Percentiles rank a stretch among this genome's conserved stretches.
These are phyloP conservation scores for Lobulomyces angularis DNA, from an alignment of 192 early-diverging fungal genomes.

Conservation along the genomic window DNA sequence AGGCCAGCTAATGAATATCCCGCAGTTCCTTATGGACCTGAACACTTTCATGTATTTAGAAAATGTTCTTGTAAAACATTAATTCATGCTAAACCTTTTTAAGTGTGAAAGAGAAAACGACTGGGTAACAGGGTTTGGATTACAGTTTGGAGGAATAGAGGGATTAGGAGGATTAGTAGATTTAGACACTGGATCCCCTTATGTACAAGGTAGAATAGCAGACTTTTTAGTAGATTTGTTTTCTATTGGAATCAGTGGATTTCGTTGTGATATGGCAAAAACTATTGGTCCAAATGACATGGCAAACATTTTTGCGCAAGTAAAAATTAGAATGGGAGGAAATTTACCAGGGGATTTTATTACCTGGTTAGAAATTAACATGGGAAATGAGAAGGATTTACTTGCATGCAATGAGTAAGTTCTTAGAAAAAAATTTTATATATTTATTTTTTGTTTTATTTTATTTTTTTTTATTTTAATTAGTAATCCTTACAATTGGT, in stretches of 20 bases:
- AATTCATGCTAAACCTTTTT: no score
- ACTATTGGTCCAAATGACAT: constrained; percentile 8
- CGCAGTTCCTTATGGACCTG: constrained; percentile 15
- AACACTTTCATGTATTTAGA: constrained; percentile 17
- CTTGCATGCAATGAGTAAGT: constrained; percentile 6
- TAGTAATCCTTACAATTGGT: constrained; percentile 7
- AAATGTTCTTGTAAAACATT: no score
- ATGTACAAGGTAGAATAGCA: constrained; percentile 16
- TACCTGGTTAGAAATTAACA: no score
- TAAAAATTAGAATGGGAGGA: constrained; percentile 11
- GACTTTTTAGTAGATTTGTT: constrained; percentile 2
- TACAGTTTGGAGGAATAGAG: no score
- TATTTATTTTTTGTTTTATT: no score
- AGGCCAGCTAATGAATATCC: constrained; percentile 12
- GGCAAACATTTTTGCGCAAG: constrained; percentile 7
- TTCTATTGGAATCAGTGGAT: constrained; percentile 12
- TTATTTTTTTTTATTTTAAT: no score
- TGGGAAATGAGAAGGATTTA: constrained; percentile 15
- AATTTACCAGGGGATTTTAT: constrained; percentile 13
- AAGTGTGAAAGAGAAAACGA: no score
- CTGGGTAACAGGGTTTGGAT: no score
- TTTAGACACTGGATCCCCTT: constrained; percentile 12
- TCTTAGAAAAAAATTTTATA: no score
- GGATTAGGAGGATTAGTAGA: constrained; percentile 10
- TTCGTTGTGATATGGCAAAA: constrained; percentile 17